These are phyloP conservation scores for Lachnellula arida DNA, from an alignment of 2,329 filamentous ascomycete species.

Conservation along the genomic window DNA sequence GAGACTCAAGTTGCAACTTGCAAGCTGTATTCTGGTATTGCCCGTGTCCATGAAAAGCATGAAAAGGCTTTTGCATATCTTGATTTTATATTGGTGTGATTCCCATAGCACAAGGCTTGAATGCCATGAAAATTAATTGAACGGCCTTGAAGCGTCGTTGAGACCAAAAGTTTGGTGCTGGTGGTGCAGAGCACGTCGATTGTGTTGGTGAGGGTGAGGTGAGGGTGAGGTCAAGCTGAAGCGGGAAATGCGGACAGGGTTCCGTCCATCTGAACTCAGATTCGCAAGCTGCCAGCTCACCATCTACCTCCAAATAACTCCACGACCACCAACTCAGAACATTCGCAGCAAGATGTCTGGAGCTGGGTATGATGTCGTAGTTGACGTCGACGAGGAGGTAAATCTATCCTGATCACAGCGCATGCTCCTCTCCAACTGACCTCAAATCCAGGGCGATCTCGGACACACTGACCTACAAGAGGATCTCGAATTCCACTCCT, in stretches of 20 bases:
- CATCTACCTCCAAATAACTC: neutral
- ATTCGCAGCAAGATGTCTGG: constrained; percentile 26
- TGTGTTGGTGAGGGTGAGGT: neutral
- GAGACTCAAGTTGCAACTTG: too few species aligned
- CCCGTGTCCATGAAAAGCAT: too few species aligned
- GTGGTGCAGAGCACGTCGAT: neutral
- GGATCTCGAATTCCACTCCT: constrained; percentile 98
- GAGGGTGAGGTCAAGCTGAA: neutral
- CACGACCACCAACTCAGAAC: neutral
- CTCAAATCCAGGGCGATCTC: constrained; percentile 71
- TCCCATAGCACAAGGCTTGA: too few species aligned
- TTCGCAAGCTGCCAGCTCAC: constrained; percentile 22
- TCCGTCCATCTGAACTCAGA: neutral
- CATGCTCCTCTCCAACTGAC: constrained; percentile 6
- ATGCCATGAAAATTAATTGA: too few species aligned
- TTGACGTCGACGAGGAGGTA: constrained; percentile 96
- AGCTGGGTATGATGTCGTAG: constrained; percentile 93
- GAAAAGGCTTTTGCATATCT: too few species aligned
- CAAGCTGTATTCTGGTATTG: too few species aligned
- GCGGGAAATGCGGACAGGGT: neutral
- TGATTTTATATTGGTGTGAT: too few species aligned
- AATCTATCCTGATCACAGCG: constrained; percentile 14
- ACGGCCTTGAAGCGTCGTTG: too few species aligned
- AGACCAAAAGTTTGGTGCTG: neutral
- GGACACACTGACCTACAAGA: constrained; percentile 98